phyloP scores from a whole-genome alignment of 768 basidiomycete genomes.

The Phylloporus sp. region DNA sequence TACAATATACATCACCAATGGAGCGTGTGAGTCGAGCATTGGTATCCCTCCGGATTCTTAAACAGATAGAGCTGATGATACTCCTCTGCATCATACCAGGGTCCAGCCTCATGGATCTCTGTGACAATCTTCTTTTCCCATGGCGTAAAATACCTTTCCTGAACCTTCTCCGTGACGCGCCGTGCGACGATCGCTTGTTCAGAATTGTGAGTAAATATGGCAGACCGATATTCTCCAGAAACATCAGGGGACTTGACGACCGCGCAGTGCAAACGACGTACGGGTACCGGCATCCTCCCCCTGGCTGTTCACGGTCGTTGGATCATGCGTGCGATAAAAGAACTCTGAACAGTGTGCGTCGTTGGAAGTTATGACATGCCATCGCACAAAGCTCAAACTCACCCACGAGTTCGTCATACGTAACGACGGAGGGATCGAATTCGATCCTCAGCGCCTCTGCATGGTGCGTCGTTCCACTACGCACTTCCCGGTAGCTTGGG shows the following conservation, averaged over 20 bases:
- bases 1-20: slow-evolving; percentile 67
- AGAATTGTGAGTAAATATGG: slow-evolving; percentile 73
- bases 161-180: slow-evolving; percentile 76
- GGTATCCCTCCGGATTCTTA: slow-evolving; percentile 83
- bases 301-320: slow-evolving; percentile 77
- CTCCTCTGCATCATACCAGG: slow-evolving; percentile 81
- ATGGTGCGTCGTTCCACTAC: slow-evolving; percentile 75
- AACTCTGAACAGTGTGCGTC: slow-evolving; percentile 57
- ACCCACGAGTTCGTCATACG: slow-evolving; percentile 85
- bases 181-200: slow-evolving; percentile 72
- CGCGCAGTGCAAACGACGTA: slow-evolving; percentile 37
- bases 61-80: slow-evolving; percentile 79
- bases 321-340: slow-evolving; percentile 93
- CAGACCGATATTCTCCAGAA: slow-evolving; percentile 80
- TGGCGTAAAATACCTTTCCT: slow-evolving; percentile 75
- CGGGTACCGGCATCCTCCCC: slow-evolving; percentile 76
- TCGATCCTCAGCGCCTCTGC: slow-evolving; percentile 86
- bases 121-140: slow-evolving; percentile 75
- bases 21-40: slow-evolving; percentile 83
- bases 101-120: slow-evolving; percentile 57
- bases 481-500: slow-evolving; percentile 73
- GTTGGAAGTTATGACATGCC: too few relatives aligned
- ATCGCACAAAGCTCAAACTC: slow-evolving; percentile 31
- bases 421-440: slow-evolving; percentile 74
- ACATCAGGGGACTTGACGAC: neutral